Conservation (phyloP, 345 rosid species). For the Brassica napus region DNA sequence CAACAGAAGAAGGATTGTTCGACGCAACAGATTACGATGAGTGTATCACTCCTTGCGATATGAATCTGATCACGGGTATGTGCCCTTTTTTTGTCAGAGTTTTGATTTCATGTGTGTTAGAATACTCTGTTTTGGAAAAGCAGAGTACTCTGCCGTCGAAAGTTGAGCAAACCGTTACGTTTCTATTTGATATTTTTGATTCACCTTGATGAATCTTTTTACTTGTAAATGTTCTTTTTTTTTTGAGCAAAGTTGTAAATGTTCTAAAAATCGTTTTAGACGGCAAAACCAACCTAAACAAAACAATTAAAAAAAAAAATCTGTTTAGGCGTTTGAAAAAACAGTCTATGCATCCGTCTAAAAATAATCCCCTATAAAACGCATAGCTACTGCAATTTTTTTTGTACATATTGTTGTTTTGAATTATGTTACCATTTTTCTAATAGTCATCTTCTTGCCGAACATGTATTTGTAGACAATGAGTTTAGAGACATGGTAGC, state of each 20-base stretch:
- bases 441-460: neutral
- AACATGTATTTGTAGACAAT: constrained; percentile 24
- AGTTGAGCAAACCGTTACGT: neutral
- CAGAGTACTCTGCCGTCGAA: neutral
- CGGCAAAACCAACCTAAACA: too few relatives aligned
- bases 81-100: neutral
- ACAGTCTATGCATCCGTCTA: too few relatives aligned
- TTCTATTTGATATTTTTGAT: neutral
- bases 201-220: neutral
- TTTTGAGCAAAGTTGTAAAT: neutral
- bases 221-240: neutral
- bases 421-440: neutral
- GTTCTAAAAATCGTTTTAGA: too few relatives aligned
- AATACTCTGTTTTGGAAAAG: neutral
- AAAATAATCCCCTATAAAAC: too few relatives aligned
- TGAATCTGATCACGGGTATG: constrained; percentile 37
- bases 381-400: too few relatives aligned
- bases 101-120: too few relatives aligned
- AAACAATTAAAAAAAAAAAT: too few relatives aligned
- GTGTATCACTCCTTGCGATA: constrained; percentile 42
- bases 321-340: too few relatives aligned
- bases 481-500: constrained; percentile 28
- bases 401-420: too few relatives aligned
- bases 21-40: constrained; percentile 90
- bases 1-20: constrained; percentile 61